Evolutionary conservation across 768 basidiomycete genomes (phyloP), one percentile per base, ranked within the genome.

Genomic region (Chalciporus piperatus): DNA sequence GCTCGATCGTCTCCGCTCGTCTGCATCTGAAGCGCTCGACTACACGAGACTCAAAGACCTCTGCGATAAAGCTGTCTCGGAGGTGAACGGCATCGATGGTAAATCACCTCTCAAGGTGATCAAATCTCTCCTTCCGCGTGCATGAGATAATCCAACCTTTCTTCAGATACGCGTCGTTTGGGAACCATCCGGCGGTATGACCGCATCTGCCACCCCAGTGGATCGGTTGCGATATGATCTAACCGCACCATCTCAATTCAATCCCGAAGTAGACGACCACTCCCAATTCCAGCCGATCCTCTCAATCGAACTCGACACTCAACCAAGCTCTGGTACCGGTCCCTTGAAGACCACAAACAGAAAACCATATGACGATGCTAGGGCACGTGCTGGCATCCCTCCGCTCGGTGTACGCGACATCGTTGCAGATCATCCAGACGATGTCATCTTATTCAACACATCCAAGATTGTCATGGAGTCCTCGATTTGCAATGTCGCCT

Each of bases 321-420:
- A 74, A 51, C 67, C 80, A 12, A 85, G 84, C 1, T 65, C 75
- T 4, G 69, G 77, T 1, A 82, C 84, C 14, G 49, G 78, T 20
- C 59, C 66, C 19, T 84, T 87, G 42, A 92, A 92, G 67, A 92
- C 90, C 0, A 90, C 88, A 2, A 51, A 72, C 35, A 78, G 89
- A 42, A 52, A 62, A 7, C 64, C 76, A 11, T 92, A 92, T 59
- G 73, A 83, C 23, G 72, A 73, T 32, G 86, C 89, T 2, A 82
- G 89, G n/a, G 57, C 61, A 1, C 79, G 89, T 39, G 77, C 72
- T 41, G 71, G 74, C 47, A 67, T 82, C 16, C 71, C 74, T 19
- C 64, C 73, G 8, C 54, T 59, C n/a, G 58, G 57, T 27, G 48
- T 46, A 10, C 30, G 2, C 32, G 37, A 48, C 11, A 39, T 28